Conservation (phyloP, 2,329 filamentous ascomycete species). For the Fusarium albidum region DNA sequence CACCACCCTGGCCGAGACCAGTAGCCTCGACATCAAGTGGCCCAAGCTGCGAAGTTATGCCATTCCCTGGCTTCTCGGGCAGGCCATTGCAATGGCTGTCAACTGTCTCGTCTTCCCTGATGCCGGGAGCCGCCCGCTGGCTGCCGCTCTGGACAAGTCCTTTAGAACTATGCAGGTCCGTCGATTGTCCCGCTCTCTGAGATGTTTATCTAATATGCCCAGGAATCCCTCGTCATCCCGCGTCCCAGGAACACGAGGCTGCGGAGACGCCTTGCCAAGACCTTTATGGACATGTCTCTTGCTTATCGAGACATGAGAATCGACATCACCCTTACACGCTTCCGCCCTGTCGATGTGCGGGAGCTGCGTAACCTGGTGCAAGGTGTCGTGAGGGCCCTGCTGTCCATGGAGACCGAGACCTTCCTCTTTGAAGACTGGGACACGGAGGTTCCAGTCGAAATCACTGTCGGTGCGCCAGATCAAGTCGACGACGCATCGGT, state of each 20-base stretch:
- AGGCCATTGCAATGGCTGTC: constrained; percentile 59
- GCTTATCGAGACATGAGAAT: constrained; percentile 64
- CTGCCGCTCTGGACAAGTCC: constrained; percentile 55
- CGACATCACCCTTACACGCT: constrained; percentile 64
- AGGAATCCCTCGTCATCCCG: constrained; percentile 46
- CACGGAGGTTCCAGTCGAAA: constrained; percentile 16
- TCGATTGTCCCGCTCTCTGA: no score
- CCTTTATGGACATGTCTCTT: constrained; percentile 64
- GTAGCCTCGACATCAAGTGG: constrained; percentile 54
- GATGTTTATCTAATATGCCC: not conserved
- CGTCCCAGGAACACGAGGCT: constrained; percentile 41
- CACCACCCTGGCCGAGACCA: constrained; percentile 60
- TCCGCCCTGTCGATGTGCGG: constrained; percentile 58
- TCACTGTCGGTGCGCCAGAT: constrained; percentile 21
- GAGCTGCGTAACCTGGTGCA: constrained; percentile 64
- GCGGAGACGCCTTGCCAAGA: constrained; percentile 56
- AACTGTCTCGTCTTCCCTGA: constrained; percentile 61
- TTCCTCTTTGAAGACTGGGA: constrained; percentile 51
- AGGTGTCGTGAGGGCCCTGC: constrained; percentile 60
- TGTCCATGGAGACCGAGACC: constrained; percentile 60
- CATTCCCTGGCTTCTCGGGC: constrained; percentile 64
- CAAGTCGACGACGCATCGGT: not conserved
- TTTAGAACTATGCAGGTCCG: constrained; percentile 57
- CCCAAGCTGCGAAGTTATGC: constrained; percentile 60
- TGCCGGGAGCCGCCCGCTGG: constrained; percentile 62